Evolutionary conservation across 148 eudicot species (phyloP), one percentile per base, ranked within the genome.

Genomic region (Nepenthes mirabilis): DNA sequence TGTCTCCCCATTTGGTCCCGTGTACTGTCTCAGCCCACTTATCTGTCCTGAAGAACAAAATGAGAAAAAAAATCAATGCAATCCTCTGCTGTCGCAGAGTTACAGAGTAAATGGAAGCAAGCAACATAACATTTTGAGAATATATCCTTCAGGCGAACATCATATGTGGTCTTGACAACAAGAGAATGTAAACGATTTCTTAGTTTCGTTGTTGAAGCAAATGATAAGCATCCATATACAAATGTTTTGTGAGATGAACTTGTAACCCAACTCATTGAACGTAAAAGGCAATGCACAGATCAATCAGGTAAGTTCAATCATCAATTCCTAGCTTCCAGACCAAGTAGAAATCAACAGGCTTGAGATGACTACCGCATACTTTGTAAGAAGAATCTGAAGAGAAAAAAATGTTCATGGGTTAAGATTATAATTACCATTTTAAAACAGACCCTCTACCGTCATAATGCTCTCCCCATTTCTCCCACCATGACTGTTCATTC

Each of bases 401-500:
- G 52, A 43, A 34, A 69, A 45, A 47, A 1, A 32, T 33, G 12
- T 51, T 9, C 54, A 45, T 37, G 34, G 58, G 23, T 23, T 23
- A 66, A 33, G 62, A 50, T 14, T 40, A 36, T 50, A 9, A 32
- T 58, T 78, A 93, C 98, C 98, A 93, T 88, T 93, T 93, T 49
- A 83, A 60, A 63, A 93, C 95, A 34, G 96, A 93, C 72, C 98
- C 98, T 80, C 95, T 83, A 69, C 98, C 98, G 68, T 93, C 98
- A 66, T 88, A 93, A 69, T 83, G 69, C 68, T 93, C 98, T 70
- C 98, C 98, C 98, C 98, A 88, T 66, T 88, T 93, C 75, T 93
- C 98, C 98, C 98, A 91, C 98, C 98, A 93, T 49, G 98, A 93
- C 65, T 93, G 96, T 72, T 93, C 98, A 79, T 93, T 86, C 75